Evolutionary conservation across 2,329 filamentous ascomycete genomes (phyloP).

Genomic region (Penicillium paneum): DNA sequence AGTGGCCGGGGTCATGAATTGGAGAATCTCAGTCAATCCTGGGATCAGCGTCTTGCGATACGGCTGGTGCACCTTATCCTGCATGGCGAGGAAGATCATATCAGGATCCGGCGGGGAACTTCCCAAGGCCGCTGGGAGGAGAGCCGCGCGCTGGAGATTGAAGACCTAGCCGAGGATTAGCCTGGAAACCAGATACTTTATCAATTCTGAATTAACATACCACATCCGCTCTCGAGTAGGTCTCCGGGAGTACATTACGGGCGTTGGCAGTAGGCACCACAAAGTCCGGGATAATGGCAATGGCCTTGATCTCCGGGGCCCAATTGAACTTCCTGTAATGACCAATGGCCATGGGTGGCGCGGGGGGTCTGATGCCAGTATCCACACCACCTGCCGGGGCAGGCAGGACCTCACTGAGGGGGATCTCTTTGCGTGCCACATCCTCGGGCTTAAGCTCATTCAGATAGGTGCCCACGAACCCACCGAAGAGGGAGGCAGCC

Average conservation of each 20-base stretch:
- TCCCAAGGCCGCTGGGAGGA: slow-evolving; percentile 84
- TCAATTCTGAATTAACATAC: slow-evolving; percentile 50
- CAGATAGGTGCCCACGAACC: slow-evolving; percentile 94
- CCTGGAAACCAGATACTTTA: neutral
- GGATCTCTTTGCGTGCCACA: slow-evolving; percentile 86
- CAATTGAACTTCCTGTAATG: slow-evolving; percentile 95
- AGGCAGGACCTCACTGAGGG: slow-evolving; percentile 87
- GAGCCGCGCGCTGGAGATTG: slow-evolving; percentile 89
- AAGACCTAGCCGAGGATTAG: slow-evolving; percentile 52
- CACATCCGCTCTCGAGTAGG: slow-evolving; percentile 77
- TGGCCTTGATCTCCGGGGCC: slow-evolving; percentile 92
- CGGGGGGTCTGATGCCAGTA: slow-evolving; percentile 79
- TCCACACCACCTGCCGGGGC: slow-evolving; percentile 86
- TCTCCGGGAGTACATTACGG: slow-evolving; percentile 74
- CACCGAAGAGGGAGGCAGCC: slow-evolving; percentile 89
- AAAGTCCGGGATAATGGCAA: slow-evolving; percentile 94
- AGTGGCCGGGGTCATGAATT: slow-evolving; percentile 81
- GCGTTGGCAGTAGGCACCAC: slow-evolving; percentile 93
- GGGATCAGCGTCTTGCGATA: slow-evolving; percentile 91
- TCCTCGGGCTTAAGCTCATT: slow-evolving; percentile 89
- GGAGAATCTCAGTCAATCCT: slow-evolving; percentile 83
- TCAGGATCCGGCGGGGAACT: slow-evolving; percentile 86
- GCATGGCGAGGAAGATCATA: slow-evolving; percentile 96
- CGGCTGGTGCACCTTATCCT: slow-evolving; percentile 96
- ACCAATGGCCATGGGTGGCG: slow-evolving; percentile 87